Conservation (phyloP, 306 rosid species). For the Vachellia pachyceras region DNA sequence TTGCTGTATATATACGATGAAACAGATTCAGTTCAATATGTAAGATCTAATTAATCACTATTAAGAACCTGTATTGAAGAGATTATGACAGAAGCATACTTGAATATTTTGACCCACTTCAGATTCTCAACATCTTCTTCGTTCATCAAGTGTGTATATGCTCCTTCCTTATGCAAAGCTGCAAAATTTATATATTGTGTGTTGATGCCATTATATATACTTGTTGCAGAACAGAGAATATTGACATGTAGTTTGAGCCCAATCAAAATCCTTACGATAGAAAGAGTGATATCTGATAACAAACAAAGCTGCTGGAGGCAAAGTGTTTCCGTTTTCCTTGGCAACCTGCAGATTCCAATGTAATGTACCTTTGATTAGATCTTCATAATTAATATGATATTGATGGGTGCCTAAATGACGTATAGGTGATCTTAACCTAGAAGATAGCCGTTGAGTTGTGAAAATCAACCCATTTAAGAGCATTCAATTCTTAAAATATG, state of each 20-base stretch:
- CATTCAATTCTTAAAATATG: no score
- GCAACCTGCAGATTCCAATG: slow-evolving; percentile 53
- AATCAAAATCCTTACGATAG: slow-evolving; percentile 50
- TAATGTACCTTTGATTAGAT: background rate
- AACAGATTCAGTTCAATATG: background rate
- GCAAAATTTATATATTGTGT: slow-evolving; percentile 26
- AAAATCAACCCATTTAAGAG: no score
- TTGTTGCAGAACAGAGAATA: background rate
- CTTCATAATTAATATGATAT: background rate
- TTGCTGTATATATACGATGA: slow-evolving; percentile 54
- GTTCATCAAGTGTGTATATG: slow-evolving; percentile 64
- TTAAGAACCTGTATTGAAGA: background rate
- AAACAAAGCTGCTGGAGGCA: slow-evolving; percentile 64
- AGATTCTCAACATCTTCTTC: slow-evolving; percentile 57
- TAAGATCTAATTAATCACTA: background rate
- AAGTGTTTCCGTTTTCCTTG: slow-evolving; percentile 61
- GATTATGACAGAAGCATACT: slow-evolving; percentile 52
- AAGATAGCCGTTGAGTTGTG: no score
- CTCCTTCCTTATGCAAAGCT: slow-evolving; percentile 64
- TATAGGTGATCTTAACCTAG: no score
- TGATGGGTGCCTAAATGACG: no score
- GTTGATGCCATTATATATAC: background rate
- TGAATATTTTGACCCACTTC: slow-evolving; percentile 67
- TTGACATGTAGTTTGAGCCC: background rate
- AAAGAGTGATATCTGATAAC: slow-evolving; percentile 67